Percentiles rank a stretch among this genome's conserved stretches.
phyloP scores from a whole-genome alignment of 2,329 filamentous ascomycete species.

The Sphaerulina musiva region DNA sequence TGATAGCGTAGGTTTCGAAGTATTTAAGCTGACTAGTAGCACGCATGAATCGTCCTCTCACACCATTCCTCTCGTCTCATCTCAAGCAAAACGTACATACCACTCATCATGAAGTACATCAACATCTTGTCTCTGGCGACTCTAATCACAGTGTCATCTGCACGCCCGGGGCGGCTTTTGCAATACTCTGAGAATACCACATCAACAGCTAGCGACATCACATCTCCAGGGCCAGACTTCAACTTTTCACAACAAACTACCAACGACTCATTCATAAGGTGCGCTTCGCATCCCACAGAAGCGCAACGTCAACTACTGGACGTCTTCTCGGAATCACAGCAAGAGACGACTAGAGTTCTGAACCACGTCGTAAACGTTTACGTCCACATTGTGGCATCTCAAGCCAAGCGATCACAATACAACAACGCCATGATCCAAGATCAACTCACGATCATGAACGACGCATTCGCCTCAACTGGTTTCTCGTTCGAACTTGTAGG shows the following conservation, averaged over 20 bases:
- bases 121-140: not conserved
- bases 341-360: not conserved
- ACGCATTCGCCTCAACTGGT: conserved; percentile 40
- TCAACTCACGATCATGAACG: conserved; percentile 34
- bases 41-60: not conserved
- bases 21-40: not conserved
- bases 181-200: not conserved
- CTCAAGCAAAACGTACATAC: not conserved
- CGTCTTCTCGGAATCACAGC: not conserved
- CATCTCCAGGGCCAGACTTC: not conserved
- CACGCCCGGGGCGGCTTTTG: not conserved
- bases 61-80: not conserved
- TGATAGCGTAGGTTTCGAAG: not conserved
- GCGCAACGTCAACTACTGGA: conserved; percentile 4
- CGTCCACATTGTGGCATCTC: conserved; percentile 38
- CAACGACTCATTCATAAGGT: not conserved
- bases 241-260: not conserved
- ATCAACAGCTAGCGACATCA: not conserved
- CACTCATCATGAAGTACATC: conserved; percentile 2
- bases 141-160: not conserved
- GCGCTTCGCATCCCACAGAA: not conserved
- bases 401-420: conserved; percentile 31
- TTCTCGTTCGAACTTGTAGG: conserved; percentile 45
- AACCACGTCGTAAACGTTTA: conserved; percentile 22
- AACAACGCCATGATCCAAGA: conserved; percentile 33